phyloP scores from a whole-genome alignment of 805 yeast species.

The Saturnispora dispora region DNA sequence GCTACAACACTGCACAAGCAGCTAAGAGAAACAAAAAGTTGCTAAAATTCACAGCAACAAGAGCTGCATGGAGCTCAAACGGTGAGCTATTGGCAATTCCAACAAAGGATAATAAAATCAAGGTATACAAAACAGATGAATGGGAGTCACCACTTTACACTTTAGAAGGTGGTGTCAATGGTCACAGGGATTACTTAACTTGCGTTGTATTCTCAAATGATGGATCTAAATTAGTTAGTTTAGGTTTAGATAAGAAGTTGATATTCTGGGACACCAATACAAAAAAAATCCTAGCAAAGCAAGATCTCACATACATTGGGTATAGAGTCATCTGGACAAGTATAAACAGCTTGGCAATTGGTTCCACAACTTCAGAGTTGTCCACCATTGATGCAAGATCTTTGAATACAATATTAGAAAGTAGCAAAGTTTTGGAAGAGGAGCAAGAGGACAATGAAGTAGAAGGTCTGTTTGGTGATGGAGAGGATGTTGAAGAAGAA shows the following conservation, averaged over 20 bases:
- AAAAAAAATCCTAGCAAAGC: constrained; percentile 23
- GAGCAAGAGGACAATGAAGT: constrained; percentile 10
- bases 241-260: constrained; percentile 41
- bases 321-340: constrained; percentile 10
- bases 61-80: constrained; percentile 59
- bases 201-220: constrained; percentile 55
- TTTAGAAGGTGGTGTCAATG: constrained; percentile 17
- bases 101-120: constrained; percentile 37
- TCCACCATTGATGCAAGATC: constrained; percentile 11
- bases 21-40: constrained; percentile 30
- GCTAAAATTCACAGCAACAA: constrained; percentile 31
- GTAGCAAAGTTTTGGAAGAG: constrained; percentile 11
- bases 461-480: constrained; percentile 3
- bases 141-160: constrained; percentile 18
- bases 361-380: constrained; percentile 11
- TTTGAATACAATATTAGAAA: constrained; percentile 4
- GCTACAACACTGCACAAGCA: constrained; percentile 7
- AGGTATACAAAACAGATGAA: constrained; percentile 34
- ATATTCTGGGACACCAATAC: constrained; percentile 46
- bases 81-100: constrained; percentile 69
- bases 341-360: constrained; percentile 6
- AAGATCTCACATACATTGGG: constrained; percentile 5
- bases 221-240: constrained; percentile 51
- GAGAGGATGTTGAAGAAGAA: constrained; percentile 10
- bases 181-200: constrained; percentile 30